These are phyloP conservation scores for Venturia carpophila DNA, from an alignment of 2,329 filamentous ascomycete species.

Conservation along the genomic window DNA sequence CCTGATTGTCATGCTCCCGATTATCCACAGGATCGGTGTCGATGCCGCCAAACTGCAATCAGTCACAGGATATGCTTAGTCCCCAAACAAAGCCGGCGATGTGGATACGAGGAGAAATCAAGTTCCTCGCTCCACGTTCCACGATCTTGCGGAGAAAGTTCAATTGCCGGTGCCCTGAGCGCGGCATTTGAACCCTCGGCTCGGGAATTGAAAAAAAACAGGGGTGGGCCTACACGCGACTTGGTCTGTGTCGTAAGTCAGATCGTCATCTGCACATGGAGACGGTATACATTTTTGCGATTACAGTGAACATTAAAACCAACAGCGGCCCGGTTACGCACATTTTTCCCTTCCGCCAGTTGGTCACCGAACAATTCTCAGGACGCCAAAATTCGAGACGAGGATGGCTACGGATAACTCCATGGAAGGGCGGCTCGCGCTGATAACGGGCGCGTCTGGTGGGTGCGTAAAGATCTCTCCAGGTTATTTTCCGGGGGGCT, in stretches of 20 bases:
- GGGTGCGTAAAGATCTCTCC: conserved; percentile 37
- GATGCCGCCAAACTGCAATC: neutral
- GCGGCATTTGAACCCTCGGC: neutral
- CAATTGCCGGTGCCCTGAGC: neutral
- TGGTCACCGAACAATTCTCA: neutral
- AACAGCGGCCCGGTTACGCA: neutral
- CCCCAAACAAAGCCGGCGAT: neutral
- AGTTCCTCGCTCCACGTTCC: neutral
- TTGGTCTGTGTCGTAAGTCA: neutral
- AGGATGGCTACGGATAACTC: neutral
- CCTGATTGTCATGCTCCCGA: neutral
- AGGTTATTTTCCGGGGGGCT: no score
- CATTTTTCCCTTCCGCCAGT: no score
- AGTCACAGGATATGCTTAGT: neutral
- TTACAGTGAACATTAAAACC: no score
- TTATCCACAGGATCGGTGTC: neutral
- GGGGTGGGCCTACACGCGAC: neutral
- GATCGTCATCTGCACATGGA: neutral
- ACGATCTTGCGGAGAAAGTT: neutral
- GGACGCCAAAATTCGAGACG: neutral
- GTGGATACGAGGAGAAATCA: no score
- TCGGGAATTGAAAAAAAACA: neutral
- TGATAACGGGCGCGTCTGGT: conserved; percentile 55
- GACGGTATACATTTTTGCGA: neutral
- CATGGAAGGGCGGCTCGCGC: conserved; percentile 42